Evolutionary conservation across 73 alveolate genomes (phyloP), one percentile per base, ranked within the genome.

Genomic region (Paramecium pentaurelia): DNA sequence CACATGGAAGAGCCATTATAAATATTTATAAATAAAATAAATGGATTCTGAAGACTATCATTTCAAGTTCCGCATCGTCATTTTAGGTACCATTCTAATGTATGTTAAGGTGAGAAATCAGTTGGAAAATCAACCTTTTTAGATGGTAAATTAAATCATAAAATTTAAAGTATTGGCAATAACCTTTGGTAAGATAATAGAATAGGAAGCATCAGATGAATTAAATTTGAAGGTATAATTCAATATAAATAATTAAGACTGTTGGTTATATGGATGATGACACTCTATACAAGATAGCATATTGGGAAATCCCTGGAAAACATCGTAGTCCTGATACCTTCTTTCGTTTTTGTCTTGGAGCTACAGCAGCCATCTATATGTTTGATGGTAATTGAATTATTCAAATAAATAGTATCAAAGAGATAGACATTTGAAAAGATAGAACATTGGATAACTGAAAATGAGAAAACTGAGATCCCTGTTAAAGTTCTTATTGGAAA

Each of bases 221-320:
- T 92, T 98, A 51, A 96, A 96, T 64, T 94, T 96, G 49, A 96
- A 95, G 96, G 94, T 91, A 28, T 86, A 9, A 86, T 10, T 47
- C 3, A 8, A 37, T 44, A 1, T 34, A 11, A 58, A 6, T 70
- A 18, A n/a, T 54, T 4, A 54, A 49, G 87, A 94, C 97, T 36
- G 95, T 95, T 11, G 94, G 94, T 32, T 96, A 96, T 60, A 94
- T 94, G 80, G 99, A 96, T 87, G 98, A 95, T 44, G 95, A 95
- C 42, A 96, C 95, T 89, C 92, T 96, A 68, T 96, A 95, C 59
- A 94, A 96, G 83, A 94, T 96, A 16, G 96, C 96, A 58, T 98
- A 97, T 94, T 98, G 99, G 97, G 99, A 98, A 95, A 96, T 98
- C 92, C 99, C 99, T 44, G 99, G 99, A 32, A 97, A 98, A 87